phyloP scores from a whole-genome alignment of 1,284 basidiomycete species.

The Leccinum ponderosum region DNA sequence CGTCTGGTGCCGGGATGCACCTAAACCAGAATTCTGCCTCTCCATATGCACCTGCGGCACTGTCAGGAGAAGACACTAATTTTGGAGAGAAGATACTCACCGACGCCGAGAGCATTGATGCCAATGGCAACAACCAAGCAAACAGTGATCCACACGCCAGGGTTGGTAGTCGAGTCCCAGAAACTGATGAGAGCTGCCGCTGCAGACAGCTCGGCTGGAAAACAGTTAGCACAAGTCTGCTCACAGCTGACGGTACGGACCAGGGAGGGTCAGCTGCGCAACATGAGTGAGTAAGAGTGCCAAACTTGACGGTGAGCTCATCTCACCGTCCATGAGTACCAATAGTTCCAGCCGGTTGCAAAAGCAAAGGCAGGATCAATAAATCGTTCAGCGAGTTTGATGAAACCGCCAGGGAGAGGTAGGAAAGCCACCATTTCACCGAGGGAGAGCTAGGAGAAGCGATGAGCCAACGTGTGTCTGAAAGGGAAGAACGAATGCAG shows the following conservation, averaged over 20 bases:
- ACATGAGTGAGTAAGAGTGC: constrained; percentile 1
- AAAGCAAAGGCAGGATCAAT: constrained; percentile 69
- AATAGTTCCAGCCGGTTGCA: constrained; percentile 70
- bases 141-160: constrained; percentile 64
- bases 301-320: constrained; percentile 17
- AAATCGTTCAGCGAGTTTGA: constrained; percentile 67
- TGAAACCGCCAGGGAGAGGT: constrained; percentile 59
- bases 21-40: constrained; percentile 57
- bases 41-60: constrained; percentile 41
- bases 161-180: constrained; percentile 55
- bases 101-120: constrained; percentile 61
- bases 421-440: constrained; percentile 39
- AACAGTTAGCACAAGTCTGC: constrained; percentile 1
- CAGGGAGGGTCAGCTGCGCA: constrained; percentile 27
- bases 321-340: constrained; percentile 58
- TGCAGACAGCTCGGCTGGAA: constrained; percentile 59
- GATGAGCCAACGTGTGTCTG: background rate
- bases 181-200: constrained; percentile 62
- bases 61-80: background rate
- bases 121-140: constrained; percentile 59
- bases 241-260: constrained; percentile 11
- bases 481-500: background rate
- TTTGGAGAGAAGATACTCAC: constrained; percentile 22
- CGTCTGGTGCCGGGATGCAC: background rate
- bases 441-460: constrained; percentile 28